Conservation (phyloP, 2,329 filamentous ascomycete species). For the Sarocladium brachiariae region DNA sequence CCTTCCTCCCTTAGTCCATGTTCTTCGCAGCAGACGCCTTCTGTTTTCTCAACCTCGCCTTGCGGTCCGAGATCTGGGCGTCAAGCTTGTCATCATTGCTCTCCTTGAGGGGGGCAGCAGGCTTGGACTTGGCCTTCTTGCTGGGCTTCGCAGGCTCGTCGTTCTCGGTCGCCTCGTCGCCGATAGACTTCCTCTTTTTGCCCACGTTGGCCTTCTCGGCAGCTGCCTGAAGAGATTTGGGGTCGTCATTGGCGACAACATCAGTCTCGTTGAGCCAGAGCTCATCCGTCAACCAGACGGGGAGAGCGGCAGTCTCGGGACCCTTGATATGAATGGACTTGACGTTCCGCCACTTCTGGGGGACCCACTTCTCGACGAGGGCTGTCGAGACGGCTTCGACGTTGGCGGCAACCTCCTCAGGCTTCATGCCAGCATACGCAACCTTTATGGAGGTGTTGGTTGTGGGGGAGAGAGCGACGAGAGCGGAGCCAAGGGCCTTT, state of each 20-base stretch:
- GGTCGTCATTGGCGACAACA: conserved; percentile 56
- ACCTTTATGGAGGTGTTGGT: conserved; percentile 77
- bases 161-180: conserved; percentile 24
- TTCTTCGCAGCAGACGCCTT: conserved; percentile 50
- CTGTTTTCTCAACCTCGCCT: conserved; percentile 51
- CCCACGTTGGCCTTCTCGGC: conserved; percentile 48
- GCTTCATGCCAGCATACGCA: conserved; percentile 65
- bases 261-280: conserved; percentile 77
- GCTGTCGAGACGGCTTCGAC: conserved; percentile 62
- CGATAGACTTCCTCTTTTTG: conserved; percentile 56
- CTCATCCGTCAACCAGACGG: conserved; percentile 91
- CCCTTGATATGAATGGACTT: conserved; percentile 86
- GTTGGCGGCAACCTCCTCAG: conserved; percentile 76
- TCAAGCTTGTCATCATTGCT: conserved; percentile 47
- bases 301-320: conserved; percentile 77
- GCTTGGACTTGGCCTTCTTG: conserved; percentile 27
- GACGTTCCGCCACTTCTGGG: conserved; percentile 83
- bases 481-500: conserved; percentile 66
- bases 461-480: conserved; percentile 72
- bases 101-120: conserved; percentile 28
- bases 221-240: conserved; percentile 33
- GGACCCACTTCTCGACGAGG: conserved; percentile 72
- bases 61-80: conserved; percentile 53
- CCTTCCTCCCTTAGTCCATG: neutral
- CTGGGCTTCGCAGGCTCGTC: conserved; percentile 22